Evolutionary conservation across 2,329 filamentous ascomycete genomes (phyloP), one percentile per base, ranked within the genome.

Genomic region (Sporothrix pallida): DNA sequence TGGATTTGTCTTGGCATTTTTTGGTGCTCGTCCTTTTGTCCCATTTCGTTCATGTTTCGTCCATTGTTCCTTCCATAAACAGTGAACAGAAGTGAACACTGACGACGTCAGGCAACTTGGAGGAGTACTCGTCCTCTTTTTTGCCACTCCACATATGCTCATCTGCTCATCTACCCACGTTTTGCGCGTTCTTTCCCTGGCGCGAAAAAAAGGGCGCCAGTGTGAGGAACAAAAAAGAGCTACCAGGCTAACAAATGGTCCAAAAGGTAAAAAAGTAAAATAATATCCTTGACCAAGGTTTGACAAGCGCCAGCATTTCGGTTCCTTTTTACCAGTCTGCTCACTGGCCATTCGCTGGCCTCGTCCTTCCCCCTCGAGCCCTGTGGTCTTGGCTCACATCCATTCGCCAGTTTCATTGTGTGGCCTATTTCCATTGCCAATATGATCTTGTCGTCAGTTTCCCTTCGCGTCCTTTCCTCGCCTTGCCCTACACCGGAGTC

Each of bases 391-490:
- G 62, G 62, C 62, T 67, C 20, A 15, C 62, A 67, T 48, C 62
- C 2, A 67, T 67, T 67, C 56, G 42, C 23, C 70, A 46, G 23
- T 52, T 50, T 46, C 31, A n/a, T 48, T 26, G 42, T 44, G 12
- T 23, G n/a, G 8, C 31, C 46, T 10, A 54, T 67, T 72, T 72
- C 60, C 60, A 58, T 65, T 72, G 50, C 71, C 58, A 67, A 56
- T 72, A 26, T 56, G 62, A 37, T 56, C 37, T 15, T 67, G 71
- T 72, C 71, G 60, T 67, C 20, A 2, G 31, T 72, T 72, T 65
- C n/a, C 13, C 9, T 8, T 26, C 42, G 7, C 15, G 58, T 17
- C 42, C 54, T 1, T 48, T 46, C 15, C 46, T n/a, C 20, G n/a
- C 52, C 31, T 42, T 63, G n/a, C 17, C 17, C 26, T 63, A 10